Percentiles rank a stretch among this genome's conserved stretches.
phyloP scores from a whole-genome alignment of 306 rosid species.

The Lagenaria siceraria region DNA sequence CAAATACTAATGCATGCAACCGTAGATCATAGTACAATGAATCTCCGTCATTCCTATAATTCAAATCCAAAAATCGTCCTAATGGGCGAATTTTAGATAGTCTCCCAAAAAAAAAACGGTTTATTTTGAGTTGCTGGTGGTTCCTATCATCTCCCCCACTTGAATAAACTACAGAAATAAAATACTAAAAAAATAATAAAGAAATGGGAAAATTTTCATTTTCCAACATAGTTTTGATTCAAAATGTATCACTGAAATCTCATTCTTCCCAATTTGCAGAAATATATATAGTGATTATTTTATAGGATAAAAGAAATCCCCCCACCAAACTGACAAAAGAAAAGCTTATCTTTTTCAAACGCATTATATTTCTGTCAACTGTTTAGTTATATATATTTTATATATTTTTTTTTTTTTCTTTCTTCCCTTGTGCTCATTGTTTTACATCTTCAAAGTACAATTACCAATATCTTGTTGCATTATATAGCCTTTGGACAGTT shows the following conservation, averaged over 20 bases:
- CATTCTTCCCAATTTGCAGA: conserved; percentile 53
- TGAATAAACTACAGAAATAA: background rate
- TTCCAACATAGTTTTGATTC: conserved; percentile 18
- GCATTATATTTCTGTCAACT: conserved; percentile 33
- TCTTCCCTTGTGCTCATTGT: conserved; percentile 7
- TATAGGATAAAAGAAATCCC: conserved; percentile 11
- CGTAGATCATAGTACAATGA: too few species aligned
- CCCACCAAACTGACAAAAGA: conserved; percentile 55
- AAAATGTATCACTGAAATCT: conserved; percentile 36
- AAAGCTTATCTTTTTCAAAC: conserved; percentile 51
- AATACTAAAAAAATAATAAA: background rate
- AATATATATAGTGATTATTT: conserved; percentile 22
- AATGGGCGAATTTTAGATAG: too few species aligned
- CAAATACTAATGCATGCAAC: too few species aligned
- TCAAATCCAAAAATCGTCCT: too few species aligned
- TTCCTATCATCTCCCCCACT: too few species aligned
- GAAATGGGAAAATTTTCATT: background rate
- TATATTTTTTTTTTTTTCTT: conserved; percentile 9
- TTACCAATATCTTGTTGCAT: conserved; percentile 38
- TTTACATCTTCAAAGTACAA: conserved; percentile 22
- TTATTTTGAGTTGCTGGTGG: too few species aligned
- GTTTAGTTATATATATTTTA: background rate
- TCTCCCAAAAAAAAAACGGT: too few species aligned
- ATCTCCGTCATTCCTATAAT: too few species aligned
- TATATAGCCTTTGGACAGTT: conserved; percentile 21